These are phyloP conservation scores for Barbarea vulgaris DNA, from an alignment of 345 rosid genomes.

Conservation along the genomic window DNA sequence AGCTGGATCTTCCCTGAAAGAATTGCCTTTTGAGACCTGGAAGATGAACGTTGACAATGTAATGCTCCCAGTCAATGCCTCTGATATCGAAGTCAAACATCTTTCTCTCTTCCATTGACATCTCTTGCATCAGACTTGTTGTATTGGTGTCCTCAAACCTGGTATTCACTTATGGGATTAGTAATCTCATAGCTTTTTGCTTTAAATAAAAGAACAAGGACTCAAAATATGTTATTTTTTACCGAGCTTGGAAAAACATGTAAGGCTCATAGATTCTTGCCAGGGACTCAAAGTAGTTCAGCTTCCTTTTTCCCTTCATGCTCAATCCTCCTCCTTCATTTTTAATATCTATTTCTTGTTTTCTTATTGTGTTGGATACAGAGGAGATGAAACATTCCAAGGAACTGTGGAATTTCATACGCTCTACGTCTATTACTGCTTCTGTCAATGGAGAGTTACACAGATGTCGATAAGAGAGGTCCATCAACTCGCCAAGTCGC, in stretches of 20 bases:
- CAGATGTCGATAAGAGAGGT: background rate
- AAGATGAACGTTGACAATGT: slow-evolving; percentile 43
- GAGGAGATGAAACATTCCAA: slow-evolving; percentile 29
- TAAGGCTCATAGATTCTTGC: slow-evolving; percentile 32
- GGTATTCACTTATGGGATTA: background rate
- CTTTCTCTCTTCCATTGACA: slow-evolving; percentile 44
- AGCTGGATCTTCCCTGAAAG: background rate
- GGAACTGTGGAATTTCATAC: slow-evolving; percentile 9
- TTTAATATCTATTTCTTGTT: slow-evolving; percentile 1
- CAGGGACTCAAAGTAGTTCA: slow-evolving; percentile 19
- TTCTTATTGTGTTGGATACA: background rate
- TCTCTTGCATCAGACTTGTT: slow-evolving; percentile 30
- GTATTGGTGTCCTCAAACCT: slow-evolving; percentile 48
- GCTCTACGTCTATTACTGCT: background rate
- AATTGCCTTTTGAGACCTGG: slow-evolving; percentile 31
- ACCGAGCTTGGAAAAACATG: slow-evolving; percentile 30
- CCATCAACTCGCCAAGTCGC: background rate
- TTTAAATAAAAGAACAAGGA: background rate
- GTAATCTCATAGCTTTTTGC: background rate
- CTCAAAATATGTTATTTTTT: background rate
- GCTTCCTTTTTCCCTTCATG: slow-evolving; percentile 13
- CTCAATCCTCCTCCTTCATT: slow-evolving; percentile 8
- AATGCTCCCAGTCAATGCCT: slow-evolving; percentile 47
- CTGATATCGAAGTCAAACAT: slow-evolving; percentile 39
- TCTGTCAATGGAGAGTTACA: slow-evolving; percentile 9